Percentiles rank a stretch among this genome's conserved stretches.
These are phyloP conservation scores for Pythium scleroteichum DNA, from an alignment of 352 stramenopile species.

Conservation along the genomic window DNA sequence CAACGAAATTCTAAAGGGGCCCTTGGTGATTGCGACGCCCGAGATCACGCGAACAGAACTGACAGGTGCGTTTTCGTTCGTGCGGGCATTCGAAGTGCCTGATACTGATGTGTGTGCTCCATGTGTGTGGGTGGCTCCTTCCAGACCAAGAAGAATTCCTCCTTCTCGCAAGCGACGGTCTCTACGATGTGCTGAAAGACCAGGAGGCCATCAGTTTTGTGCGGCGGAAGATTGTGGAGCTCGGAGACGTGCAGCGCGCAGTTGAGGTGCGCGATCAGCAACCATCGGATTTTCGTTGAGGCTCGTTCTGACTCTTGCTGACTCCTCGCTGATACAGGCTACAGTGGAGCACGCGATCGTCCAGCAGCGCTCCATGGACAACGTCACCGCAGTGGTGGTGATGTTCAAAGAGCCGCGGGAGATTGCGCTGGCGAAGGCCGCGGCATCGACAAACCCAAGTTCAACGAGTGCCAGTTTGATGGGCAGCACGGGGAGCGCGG, in stretches of 20 bases:
- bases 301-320: background rate
- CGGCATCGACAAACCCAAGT: background rate
- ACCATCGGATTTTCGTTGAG: no score
- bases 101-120: background rate
- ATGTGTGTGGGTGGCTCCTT: slow-evolving; percentile 1
- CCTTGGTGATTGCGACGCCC: slow-evolving; percentile 76
- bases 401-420: slow-evolving; percentile 79
- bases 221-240: slow-evolving; percentile 62
- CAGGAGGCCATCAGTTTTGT: slow-evolving; percentile 83
- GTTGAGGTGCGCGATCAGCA: slow-evolving; percentile 51
- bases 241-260: slow-evolving; percentile 74
- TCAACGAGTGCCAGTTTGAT: slow-evolving; percentile 5
- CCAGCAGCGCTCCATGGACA: slow-evolving; percentile 84
- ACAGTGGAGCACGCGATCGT: slow-evolving; percentile 81
- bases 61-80: slow-evolving; percentile 30
- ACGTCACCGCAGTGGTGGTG: slow-evolving; percentile 82
- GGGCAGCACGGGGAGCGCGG: slow-evolving; percentile 6
- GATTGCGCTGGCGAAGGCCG: slow-evolving; percentile 22
- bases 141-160: slow-evolving; percentile 79
- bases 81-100: background rate
- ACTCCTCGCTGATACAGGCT: slow-evolving; percentile 34
- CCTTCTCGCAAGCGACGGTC: slow-evolving; percentile 72
- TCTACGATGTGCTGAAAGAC: slow-evolving; percentile 86
- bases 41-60: slow-evolving; percentile 77
- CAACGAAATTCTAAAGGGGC: slow-evolving; percentile 84